Conservation (phyloP, 352 stramenopile species). For the Phytophthora citrophthora region DNA sequence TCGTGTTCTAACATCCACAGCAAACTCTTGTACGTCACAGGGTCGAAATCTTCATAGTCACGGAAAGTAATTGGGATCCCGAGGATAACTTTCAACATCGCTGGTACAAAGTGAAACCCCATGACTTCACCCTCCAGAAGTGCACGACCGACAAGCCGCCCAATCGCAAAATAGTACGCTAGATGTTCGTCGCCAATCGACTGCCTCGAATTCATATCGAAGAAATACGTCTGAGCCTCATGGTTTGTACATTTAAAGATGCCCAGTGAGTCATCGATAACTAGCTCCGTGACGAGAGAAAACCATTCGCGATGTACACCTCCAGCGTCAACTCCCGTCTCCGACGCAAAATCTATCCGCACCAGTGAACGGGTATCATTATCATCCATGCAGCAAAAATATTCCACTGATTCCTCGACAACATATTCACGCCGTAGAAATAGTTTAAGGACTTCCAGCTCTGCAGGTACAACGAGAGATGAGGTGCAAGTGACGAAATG, state of each 20-base stretch:
- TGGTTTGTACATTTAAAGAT: conserved; percentile 53
- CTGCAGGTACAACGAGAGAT: conserved; percentile 42
- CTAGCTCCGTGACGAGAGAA: conserved; percentile 55
- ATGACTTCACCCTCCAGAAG: conserved; percentile 91
- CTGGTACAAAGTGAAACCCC: conserved; percentile 85
- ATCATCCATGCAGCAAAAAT: conserved; percentile 50
- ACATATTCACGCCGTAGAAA: conserved; percentile 48
- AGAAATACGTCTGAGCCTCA: conserved; percentile 55
- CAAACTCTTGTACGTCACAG: conserved; percentile 53
- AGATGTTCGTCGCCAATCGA: conserved; percentile 45
- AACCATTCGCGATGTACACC: conserved; percentile 86
- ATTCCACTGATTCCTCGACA: conserved; percentile 59
- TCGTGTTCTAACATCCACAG: conserved; percentile 55
- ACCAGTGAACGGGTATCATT: conserved; percentile 44
- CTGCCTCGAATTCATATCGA: conserved; percentile 49
- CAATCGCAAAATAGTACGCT: conserved; percentile 50
- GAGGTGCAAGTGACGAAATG: conserved; percentile 53
- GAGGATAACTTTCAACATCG: conserved; percentile 58
- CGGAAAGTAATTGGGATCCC: conserved; percentile 45
- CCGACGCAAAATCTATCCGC: conserved; percentile 72
- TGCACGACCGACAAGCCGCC: conserved; percentile 53
- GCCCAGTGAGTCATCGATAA: conserved; percentile 40
- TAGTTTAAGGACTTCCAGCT: conserved; percentile 54
- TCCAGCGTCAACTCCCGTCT: conserved; percentile 76
- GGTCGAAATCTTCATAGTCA: conserved; percentile 54